Evolutionary conservation across 2,329 filamentous ascomycete species (phyloP).

Genomic region (Phoma sp.): DNA sequence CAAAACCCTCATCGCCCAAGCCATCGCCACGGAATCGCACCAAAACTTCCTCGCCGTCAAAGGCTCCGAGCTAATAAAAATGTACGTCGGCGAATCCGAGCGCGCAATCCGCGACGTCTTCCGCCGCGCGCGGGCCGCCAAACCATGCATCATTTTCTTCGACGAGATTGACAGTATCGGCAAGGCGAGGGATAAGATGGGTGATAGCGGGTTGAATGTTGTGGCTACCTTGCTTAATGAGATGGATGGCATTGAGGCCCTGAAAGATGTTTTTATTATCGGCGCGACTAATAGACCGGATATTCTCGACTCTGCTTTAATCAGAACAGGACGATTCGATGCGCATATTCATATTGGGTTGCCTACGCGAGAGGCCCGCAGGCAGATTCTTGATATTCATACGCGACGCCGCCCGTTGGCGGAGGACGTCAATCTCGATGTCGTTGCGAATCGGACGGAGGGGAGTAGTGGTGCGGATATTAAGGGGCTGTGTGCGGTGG

Average conservation of each 20-base stretch:
- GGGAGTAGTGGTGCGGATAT: constrained; percentile 90
- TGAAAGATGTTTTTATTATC: constrained; percentile 84
- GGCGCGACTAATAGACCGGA: constrained; percentile 93
- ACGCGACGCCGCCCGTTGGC: constrained; percentile 67
- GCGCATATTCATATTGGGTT: constrained; percentile 85
- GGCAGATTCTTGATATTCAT: constrained; percentile 77
- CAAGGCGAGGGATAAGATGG: constrained; percentile 59
- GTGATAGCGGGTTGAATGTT: constrained; percentile 74
- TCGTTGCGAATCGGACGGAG: constrained; percentile 70
- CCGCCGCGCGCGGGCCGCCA: constrained; percentile 81
- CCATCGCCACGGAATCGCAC: constrained; percentile 86
- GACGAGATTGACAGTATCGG: constrained; percentile 94
- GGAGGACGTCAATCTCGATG: constrained; percentile 69
- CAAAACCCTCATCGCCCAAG: constrained; percentile 91
- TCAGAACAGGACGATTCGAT: constrained; percentile 86
- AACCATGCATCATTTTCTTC: constrained; percentile 94
- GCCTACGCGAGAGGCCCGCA: constrained; percentile 74
- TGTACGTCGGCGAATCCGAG: constrained; percentile 97
- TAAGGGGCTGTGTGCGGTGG: constrained; percentile 60
- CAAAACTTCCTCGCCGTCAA: constrained; percentile 96
- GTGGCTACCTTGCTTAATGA: constrained; percentile 90
- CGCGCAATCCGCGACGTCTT: constrained; percentile 85
- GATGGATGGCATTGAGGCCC: constrained; percentile 91
- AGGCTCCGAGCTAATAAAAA: constrained; percentile 90
- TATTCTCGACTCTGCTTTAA: constrained; percentile 81